phyloP scores from a whole-genome alignment of 1,139 yeast genomes.

The Blastobotrys raffinosifermentans region DNA sequence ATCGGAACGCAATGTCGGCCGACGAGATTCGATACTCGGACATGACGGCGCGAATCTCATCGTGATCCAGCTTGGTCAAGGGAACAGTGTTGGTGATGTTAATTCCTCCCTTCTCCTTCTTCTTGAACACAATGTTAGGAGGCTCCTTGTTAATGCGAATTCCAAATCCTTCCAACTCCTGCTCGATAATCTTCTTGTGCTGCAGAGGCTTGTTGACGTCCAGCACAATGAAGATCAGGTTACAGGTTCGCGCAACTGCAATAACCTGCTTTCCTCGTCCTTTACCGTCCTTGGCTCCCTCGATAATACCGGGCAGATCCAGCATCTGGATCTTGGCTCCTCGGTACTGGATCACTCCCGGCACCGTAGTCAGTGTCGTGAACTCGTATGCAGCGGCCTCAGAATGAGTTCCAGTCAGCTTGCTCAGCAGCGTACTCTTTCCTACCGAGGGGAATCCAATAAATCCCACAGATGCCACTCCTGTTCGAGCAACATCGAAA shows the following conservation, averaged over 20 bases:
- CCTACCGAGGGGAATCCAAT: conserved; percentile 99
- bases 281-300: conserved; percentile 98
- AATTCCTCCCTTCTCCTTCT: conserved; percentile 93
- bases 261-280: conserved; percentile 99
- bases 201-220: conserved; percentile 95
- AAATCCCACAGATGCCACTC: conserved; percentile 94
- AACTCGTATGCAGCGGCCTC: conserved; percentile 98
- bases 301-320: conserved; percentile 97
- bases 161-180: conserved; percentile 95
- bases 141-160: conserved; percentile 87
- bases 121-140: conserved; percentile 85
- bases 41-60: conserved; percentile 94
- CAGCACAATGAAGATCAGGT: conserved; percentile 81
- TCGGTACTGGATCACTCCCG: conserved; percentile 90
- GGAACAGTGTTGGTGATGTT: conserved; percentile 92
- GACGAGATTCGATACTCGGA: conserved; percentile 89
- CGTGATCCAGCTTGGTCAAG: conserved; percentile 81
- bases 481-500: conserved; percentile 96
- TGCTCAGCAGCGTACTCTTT: conserved; percentile 71
- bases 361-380: conserved; percentile 95
- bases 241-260: conserved; percentile 96
- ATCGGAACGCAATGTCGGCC: conserved; percentile 94
- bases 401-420: conserved; percentile 90
- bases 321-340: conserved; percentile 98
- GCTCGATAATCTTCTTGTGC: conserved; percentile 88